phyloP scores from a whole-genome alignment of 2,329 filamentous ascomycete species.

The Penicillium psychrosexuale region DNA sequence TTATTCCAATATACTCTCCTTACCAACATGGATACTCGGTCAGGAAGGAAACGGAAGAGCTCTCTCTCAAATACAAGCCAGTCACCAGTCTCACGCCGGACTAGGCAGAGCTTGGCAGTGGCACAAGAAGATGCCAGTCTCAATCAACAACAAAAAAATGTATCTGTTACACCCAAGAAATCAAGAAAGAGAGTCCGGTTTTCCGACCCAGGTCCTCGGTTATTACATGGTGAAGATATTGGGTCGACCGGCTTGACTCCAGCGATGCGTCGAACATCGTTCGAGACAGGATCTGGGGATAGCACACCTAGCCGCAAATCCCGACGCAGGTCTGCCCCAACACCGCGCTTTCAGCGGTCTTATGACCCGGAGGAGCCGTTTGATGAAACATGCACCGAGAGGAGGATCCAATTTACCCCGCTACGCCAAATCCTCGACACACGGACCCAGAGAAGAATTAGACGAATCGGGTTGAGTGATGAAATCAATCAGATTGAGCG shows the following conservation, averaged over 20 bases:
- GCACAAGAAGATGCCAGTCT: background rate
- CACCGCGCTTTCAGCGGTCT: slow-evolving; percentile 20
- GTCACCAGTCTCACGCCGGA: slow-evolving; percentile 19
- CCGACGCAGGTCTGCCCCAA: slow-evolving; percentile 38
- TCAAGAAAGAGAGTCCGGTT: slow-evolving; percentile 46
- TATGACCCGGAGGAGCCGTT: slow-evolving; percentile 23
- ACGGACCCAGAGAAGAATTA: slow-evolving; percentile 44
- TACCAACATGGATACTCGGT: slow-evolving; percentile 25
- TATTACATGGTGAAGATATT: slow-evolving; percentile 16
- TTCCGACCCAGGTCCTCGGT: slow-evolving; percentile 41
- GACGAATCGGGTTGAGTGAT: slow-evolving; percentile 46
- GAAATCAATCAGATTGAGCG: slow-evolving; percentile 46
- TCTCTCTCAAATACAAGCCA: slow-evolving; percentile 13
- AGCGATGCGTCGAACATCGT: slow-evolving; percentile 39
- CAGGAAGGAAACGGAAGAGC: slow-evolving; percentile 28
- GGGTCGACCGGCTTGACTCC: slow-evolving; percentile 47
- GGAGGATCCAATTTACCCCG: slow-evolving; percentile 46
- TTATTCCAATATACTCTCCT: background rate
- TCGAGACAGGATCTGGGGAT: slow-evolving; percentile 26
- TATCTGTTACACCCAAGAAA: slow-evolving; percentile 30
- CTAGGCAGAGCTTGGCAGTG: slow-evolving; percentile 9
- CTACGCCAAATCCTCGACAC: slow-evolving; percentile 44
- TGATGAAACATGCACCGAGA: slow-evolving; percentile 22
- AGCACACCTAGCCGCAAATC: slow-evolving; percentile 28
- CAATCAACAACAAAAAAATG: background rate